Base-by-base conservation (phyloP, 106 monocot species). In the Platanthera zijinensis region DNA sequence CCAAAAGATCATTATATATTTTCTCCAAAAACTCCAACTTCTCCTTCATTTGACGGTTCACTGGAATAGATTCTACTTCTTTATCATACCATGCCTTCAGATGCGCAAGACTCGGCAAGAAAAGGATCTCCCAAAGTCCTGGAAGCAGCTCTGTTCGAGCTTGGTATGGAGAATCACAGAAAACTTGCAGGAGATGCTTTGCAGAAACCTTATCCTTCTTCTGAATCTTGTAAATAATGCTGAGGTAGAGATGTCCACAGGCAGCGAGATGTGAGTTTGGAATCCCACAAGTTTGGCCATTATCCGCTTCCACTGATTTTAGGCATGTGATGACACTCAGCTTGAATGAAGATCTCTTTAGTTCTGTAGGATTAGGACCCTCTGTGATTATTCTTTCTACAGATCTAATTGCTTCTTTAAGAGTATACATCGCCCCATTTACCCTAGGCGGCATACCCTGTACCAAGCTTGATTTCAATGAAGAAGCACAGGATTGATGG, bases 231-330 rank as follows among this genome's bases (percentile, higher is more conserved):
- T 78, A 89, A 3, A 92, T 54, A 32, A 82, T 49, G 19, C 85
- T 64, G 47, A 92, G 86, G 79, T 89, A 92, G 17, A 92, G 79
- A 80, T 89, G 81, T 0, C 83, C 85, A 57, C 83, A 85, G 9
- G 92, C 85, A 10, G 80, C 74, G 5, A 87, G 80, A 64, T 59
- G 51, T 8, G 83, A 76, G 81, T 81, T 81, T 1, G 77, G 73
- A 63, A 82, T 77, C 32, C 83, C 88, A 52, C 4, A 50, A 51
- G 78, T 79, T 19, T 54, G 57, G 0, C 51, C 71, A 59, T 77
- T 75, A 11, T 85, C 78, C 57, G 56, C 19, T 19, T 85, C 74
- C 5, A 8, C 28, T 6, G 79, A 74, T 68, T 32, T 75, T 70
- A 86, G 71, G 2, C 77, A 69, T 5, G 83, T 48, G n/a, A 91